Base-by-base conservation (phyloP, 1,284 basidiomycete species). In the Rhodotorula sp. region DNA sequence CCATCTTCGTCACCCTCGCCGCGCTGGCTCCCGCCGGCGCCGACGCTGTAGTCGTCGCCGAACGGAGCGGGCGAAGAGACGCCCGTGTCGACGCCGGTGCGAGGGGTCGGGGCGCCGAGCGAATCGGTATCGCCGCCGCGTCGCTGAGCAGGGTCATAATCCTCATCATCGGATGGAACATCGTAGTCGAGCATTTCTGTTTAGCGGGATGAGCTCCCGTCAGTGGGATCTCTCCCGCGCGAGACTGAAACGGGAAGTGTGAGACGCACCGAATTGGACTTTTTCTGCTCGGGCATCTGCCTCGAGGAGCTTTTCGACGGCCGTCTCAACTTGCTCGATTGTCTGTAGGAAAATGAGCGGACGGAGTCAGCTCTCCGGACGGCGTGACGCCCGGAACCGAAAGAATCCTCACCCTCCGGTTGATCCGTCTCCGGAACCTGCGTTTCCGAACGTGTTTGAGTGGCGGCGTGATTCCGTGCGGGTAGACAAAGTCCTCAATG, bases 401-500 rank as follows among this genome's bases (percentile, higher is more conserved):
- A 50, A 31, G 21, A 19, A 2, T 31, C 83, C 87, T 66, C 77
- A 91, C 91, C 76, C 92, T 83, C 80, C 88, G 87, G 79, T 93
- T 93, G 50, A 93, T 87, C 62, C 94, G 85, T 81, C 95, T 97
- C 71, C 95, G 86, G 82, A 98, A 99, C 54, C 97, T 85, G 43
- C 97, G 87, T 82, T 98, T 97, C 60, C 97, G 87, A 49, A 89
- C 93, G 80, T 95, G 89, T 69, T 91, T 88, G 76, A 99, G 83
- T 14, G 97, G 97, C 60, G 95, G 95, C 0, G 95, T 97, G 67
- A 99, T 85, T 8, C 97, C 97, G 78, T 99, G 95, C 0, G 92
- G 94, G 88, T 92, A 99, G 71, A 98, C 92, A 81, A 95, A 98
- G 77, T 98, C 95, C 76, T 97, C 93, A 47, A 95, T 87, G 77